Base-by-base conservation (phyloP, 139 green algal genomes). In the Axilococcus clingmanii region DNA sequence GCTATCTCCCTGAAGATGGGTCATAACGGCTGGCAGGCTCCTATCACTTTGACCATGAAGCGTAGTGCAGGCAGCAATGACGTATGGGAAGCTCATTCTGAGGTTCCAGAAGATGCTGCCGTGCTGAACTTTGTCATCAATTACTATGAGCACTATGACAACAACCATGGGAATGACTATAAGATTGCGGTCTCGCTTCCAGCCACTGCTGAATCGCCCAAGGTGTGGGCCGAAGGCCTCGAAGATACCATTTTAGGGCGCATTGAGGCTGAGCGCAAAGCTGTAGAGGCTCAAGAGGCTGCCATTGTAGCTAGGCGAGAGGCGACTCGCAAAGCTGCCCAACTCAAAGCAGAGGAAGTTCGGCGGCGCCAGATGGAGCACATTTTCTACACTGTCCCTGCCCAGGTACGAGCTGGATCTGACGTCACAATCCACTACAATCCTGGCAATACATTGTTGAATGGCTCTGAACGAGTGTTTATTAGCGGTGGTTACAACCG, bases 111-210 rank as follows among this genome's bases (percentile, higher is more conserved):
- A 5, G 65, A 79, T 29, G 81, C 77, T 0, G 66, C 56, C 16
- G 62, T 29, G 9, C 52, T 88, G 16, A 82, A 87, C 66, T 86
- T 89, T 37, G 80, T 91, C 11, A n/a, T 91, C 35, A 76, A 75
- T 33, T 84, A 72, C 51, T 72, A 69, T 22, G 66, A 84, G 29
- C 59, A 71, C 38, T 94, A 73, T 35, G 85, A 93, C 66, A 93
- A 93, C 76, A 90, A 90, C 57, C 57, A 67, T 46, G 44, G 44
- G 3, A 52, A 65, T 29, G 74, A 81, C 61, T 79, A 67, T 57
- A 72, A 62, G 38, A 47, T 56, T 16, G 25, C 25, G 24, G 43
- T 27, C 7, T 15, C 41, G 49, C 19, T 23, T 16, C 23, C 6
- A n/a, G 12, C 36, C 7, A 22, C 17, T 14, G 23, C 6, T 17